phyloP scores from a whole-genome alignment of 169 alveolate genomes.

The Cryptosporidium sp. region DNA sequence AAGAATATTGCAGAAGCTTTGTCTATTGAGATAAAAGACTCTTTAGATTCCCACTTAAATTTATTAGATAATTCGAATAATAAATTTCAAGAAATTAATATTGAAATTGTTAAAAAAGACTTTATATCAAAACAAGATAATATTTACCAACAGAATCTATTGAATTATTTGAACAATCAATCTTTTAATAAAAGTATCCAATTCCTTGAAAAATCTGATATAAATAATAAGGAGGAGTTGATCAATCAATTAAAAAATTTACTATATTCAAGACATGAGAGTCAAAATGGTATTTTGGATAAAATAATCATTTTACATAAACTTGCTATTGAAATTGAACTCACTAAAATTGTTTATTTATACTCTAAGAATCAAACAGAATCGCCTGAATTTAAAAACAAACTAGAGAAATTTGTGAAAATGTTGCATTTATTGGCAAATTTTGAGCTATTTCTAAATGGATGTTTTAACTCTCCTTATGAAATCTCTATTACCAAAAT shows the following conservation, averaged over 20 bases:
- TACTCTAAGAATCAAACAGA: neutral
- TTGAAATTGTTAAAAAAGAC: neutral
- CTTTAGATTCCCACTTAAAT: neutral
- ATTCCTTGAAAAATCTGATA: neutral
- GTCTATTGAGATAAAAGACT: neutral
- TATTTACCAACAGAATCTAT: neutral
- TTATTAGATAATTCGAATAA: neutral
- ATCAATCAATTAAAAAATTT: neutral
- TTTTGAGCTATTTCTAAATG: neutral
- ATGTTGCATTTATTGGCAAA: conserved; percentile 12
- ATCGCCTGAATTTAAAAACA: neutral
- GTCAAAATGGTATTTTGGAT: conserved; percentile 24
- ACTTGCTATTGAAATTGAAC: conserved; percentile 30
- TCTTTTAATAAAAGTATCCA: neutral
- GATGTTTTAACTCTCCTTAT: conserved; percentile 14
- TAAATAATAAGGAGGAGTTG: neutral
- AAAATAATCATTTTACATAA: conserved; percentile 14
- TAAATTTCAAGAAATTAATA: neutral
- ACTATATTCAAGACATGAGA: neutral
- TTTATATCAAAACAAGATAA: neutral
- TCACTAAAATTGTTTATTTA: neutral
- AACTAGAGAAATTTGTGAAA: conserved; percentile 3
- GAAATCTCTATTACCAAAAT: conserved; percentile 33
- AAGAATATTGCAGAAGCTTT: conserved; percentile 2
- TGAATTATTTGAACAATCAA: neutral